Base-by-base conservation (phyloP, 805 yeast species). In the Yamadazyma phyllophila region DNA sequence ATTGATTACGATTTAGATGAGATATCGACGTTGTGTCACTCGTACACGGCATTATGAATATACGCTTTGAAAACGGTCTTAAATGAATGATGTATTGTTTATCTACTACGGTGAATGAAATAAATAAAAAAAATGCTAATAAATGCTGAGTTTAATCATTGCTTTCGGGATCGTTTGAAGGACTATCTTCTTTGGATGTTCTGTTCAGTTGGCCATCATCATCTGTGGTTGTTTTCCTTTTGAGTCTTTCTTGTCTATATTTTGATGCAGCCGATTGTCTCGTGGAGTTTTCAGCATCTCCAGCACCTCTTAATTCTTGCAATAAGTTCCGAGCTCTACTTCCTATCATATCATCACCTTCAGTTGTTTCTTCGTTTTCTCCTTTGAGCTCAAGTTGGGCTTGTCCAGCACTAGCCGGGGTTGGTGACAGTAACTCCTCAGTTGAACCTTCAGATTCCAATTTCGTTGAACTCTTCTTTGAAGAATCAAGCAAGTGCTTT, bases 321-420 rank as follows among this genome's bases (percentile, higher is more conserved):
- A 85, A 67, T 47, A 85, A 70, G 42, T 70, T 76, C 59, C 85
- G 73, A 0, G 92, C 94, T 50, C 90, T 71, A 1, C 69, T 67
- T 1, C 80, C 80, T 13, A 80, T 74, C 48, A 78, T 61, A n/a
- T 51, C 59, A 3, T 48, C 56, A 7, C 20, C 24, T 10, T 20
- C 38, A 26, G 43, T 26, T 3, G 43, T 45, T 16, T 36, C 37
- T 30, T 32, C 37, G 32, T 13, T 13, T 7, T 41, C 24, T 20
- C 60, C 56, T 6, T 56, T 58, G 4, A 49, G 54, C 6, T 53
- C 53, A 17, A 41, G 14, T 10, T 34, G 24, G 4, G 30, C 13
- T 16, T 37, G 38, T 15, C 38, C 11, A 4, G 32, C 8, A n/a
- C 34, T 33, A n/a, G 41, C 6, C 14, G 47, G 47, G 13, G 49